phyloP scores from a whole-genome alignment of 108 stramenopile genomes.

The Craspedostauros australis region DNA sequence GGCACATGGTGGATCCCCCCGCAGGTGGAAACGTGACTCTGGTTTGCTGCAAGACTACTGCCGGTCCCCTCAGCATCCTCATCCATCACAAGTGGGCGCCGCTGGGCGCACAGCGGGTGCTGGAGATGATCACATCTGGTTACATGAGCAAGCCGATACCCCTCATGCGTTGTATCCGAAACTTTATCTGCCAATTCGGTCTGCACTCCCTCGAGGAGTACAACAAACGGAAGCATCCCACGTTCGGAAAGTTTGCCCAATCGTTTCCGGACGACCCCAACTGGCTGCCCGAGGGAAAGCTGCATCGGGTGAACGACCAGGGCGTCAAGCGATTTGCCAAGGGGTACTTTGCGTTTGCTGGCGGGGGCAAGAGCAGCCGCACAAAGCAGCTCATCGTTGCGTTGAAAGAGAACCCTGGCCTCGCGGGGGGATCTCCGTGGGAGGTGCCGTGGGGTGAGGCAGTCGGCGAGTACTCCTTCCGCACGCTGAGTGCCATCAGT shows the following conservation, averaged over 20 bases:
- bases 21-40: conserved; percentile 34
- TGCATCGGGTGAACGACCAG: conserved; percentile 47
- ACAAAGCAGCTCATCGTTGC: conserved; percentile 66
- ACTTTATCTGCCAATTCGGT: conserved; percentile 86
- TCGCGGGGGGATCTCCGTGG: conserved; percentile 79
- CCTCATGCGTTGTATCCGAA: conserved; percentile 71
- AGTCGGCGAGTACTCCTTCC: conserved; percentile 39
- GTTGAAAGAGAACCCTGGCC: conserved; percentile 33
- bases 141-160: conserved; percentile 68
- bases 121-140: conserved; percentile 60
- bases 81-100: conserved; percentile 82
- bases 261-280: conserved; percentile 62
- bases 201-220: conserved; percentile 51
- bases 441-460: conserved; percentile 69
- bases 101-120: conserved; percentile 64
- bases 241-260: conserved; percentile 27
- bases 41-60: conserved; percentile 52
- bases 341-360: conserved; percentile 76
- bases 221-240: too few relatives aligned
- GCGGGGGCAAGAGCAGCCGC: conserved; percentile 52
- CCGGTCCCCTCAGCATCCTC: conserved; percentile 38
- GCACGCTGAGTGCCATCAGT: conserved; percentile 41
- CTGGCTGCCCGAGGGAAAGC: conserved; percentile 74
- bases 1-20: conserved; percentile 44
- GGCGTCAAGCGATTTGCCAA: conserved; percentile 66